Conservation (phyloP, 2,329 filamentous ascomycete species). For the Penicillium polonicum region DNA sequence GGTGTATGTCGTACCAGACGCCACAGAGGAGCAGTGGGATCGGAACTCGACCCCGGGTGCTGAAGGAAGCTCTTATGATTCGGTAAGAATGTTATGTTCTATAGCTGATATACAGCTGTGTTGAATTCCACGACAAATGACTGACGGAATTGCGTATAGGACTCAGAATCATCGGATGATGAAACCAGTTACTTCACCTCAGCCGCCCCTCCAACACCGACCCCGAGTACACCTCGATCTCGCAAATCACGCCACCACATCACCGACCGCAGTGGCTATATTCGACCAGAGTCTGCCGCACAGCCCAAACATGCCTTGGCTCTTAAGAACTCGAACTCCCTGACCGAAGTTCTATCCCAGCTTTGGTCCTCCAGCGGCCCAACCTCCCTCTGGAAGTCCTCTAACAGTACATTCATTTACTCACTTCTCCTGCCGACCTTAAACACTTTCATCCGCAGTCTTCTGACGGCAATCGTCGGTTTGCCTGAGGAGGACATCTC, state of each 20-base stretch:
- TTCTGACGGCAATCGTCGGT: slow-evolving; percentile 87
- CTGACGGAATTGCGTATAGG: slow-evolving; percentile 25
- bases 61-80: slow-evolving; percentile 34
- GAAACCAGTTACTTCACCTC: slow-evolving; percentile 85
- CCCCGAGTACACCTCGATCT: slow-evolving; percentile 43
- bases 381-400: slow-evolving; percentile 91
- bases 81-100: slow-evolving; percentile 21
- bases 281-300: slow-evolving; percentile 40
- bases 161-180: slow-evolving; percentile 61
- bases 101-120: not conserved
- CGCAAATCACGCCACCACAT: slow-evolving; percentile 41
- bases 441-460: slow-evolving; percentile 87
- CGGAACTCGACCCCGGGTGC: slow-evolving; percentile 27
- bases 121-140: not conserved
- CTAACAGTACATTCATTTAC: slow-evolving; percentile 91
- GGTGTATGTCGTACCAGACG: slow-evolving; percentile 56
- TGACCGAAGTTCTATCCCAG: slow-evolving; percentile 82
- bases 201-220: slow-evolving; percentile 44
- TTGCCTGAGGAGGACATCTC: slow-evolving; percentile 72
- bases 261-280: slow-evolving; percentile 48
- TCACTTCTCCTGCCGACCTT: slow-evolving; percentile 79
- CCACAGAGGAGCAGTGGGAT: slow-evolving; percentile 33
- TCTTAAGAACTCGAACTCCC: slow-evolving; percentile 72
- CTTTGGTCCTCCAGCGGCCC: slow-evolving; percentile 86
- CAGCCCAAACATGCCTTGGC: slow-evolving; percentile 61